Base-by-base conservation (phyloP, 2,329 filamentous ascomycete species). In the Aotearoamyces nothofagi region DNA sequence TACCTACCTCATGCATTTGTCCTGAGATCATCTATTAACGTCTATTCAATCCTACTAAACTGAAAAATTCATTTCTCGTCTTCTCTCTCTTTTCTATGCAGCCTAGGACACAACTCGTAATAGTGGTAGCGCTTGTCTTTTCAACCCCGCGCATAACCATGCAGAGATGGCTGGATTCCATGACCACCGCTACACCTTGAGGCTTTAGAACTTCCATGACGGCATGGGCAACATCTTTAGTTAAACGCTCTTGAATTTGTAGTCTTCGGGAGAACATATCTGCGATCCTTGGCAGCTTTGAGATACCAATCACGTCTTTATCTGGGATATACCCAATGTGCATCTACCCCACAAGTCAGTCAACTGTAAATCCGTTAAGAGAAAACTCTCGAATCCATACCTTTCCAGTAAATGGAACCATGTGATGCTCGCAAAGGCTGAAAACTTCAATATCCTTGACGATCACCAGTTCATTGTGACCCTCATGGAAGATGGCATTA, bases 71-170 rank as follows among this genome's bases (percentile, higher is more conserved):
- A 51, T 93, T 92, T 44, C 90, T 66, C 8, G 87, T 94, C 65
- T 93, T 94, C 36, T 83, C 82, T 44, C 81, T 83, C 35, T 76
- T 77, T 49, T 93, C 77, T 64, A 98, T 92, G 46, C 84, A 86
- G 22, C 90, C 90, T n/a, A 96, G 69, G 57, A 98, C 92, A 52
- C 87, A 96, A 59, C 84, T 94, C 11, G 90, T 98, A 20, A 92
- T 90, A 5, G 90, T 96, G 11, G 70, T 78, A 28, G 80, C 76
- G 22, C 66, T 70, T 0, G 83, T 84, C 63, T 98, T 94, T 51
- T 94, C 72, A 7, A 98, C 87, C n/a, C 90, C 90, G 26, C 90
- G 73, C 86, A 94, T 96, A 10, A 93, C 84, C 87, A 96, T 98
- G 62, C 90, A 98, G 26, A 96, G 61, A 57, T 98, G 90, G 47